A percentile compares a stretch with the other conserved stretches of the same genome.
These are phyloP conservation scores for Pseudopyrenochaeta lycopersici DNA, from an alignment of 2,329 filamentous ascomycete genomes.

Conservation along the genomic window DNA sequence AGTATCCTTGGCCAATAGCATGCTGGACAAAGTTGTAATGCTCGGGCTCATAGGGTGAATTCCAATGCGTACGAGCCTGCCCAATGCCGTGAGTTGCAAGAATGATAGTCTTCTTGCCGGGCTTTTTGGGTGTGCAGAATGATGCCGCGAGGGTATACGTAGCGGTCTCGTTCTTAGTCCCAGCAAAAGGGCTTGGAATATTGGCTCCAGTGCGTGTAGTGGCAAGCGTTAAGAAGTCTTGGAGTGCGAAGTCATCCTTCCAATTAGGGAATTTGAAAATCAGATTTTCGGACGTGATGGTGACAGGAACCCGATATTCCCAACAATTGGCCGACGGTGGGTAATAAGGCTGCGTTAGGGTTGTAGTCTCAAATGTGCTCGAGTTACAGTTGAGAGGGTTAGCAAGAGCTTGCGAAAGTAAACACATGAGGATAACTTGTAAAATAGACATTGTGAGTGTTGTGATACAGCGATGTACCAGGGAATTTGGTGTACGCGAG, in stretches of 20 bases:
- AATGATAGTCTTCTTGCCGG: slow-evolving; percentile 36
- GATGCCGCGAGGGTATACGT: slow-evolving; percentile 17
- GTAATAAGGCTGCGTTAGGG: too few species aligned
- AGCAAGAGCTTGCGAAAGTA: too few species aligned
- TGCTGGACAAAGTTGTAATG: slow-evolving; percentile 49
- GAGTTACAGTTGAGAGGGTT: too few species aligned
- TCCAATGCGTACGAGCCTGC: slow-evolving; percentile 44
- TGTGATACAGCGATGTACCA: too few species aligned
- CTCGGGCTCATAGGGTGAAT: slow-evolving; percentile 31
- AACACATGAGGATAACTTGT: too few species aligned
- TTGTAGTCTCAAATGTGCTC: too few species aligned
- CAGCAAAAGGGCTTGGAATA: not conserved
- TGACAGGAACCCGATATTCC: slow-evolving; percentile 3
- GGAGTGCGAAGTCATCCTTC: slow-evolving; percentile 2
- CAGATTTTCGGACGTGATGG: slow-evolving; percentile 1
- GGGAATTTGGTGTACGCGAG: too few species aligned
- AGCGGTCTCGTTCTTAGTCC: not conserved
- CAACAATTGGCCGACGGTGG: slow-evolving; percentile 2
- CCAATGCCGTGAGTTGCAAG: slow-evolving; percentile 45
- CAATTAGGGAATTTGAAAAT: slow-evolving; percentile 1
- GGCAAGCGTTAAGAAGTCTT: not conserved
- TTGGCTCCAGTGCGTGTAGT: not conserved
- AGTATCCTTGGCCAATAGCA: slow-evolving; percentile 41
- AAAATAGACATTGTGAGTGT: too few species aligned
- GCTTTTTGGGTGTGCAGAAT: slow-evolving; percentile 19